A percentile compares a stretch with the other conserved stretches of the same genome.
These are phyloP conservation scores for Parietaria judaica DNA, from an alignment of 306 rosid species.

Conservation along the genomic window DNA sequence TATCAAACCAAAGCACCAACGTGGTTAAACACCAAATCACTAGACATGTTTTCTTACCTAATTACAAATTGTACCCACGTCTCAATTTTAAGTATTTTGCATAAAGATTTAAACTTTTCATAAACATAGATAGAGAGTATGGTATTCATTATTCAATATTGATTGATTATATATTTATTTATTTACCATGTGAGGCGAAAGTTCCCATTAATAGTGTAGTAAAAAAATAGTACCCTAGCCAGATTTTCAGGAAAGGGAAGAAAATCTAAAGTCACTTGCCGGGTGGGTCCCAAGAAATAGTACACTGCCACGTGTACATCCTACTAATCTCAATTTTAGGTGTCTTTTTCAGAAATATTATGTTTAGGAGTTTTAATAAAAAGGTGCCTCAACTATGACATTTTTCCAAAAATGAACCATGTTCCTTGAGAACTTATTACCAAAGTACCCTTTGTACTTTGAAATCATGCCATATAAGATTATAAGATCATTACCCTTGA, in stretches of 20 bases:
- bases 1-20: slow-evolving; percentile 5
- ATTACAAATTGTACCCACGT: slow-evolving; percentile 27
- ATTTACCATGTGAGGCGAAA: slow-evolving; percentile 19
- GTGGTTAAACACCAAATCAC: background rate
- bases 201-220: slow-evolving; percentile 38
- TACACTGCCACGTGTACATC: slow-evolving; percentile 35
- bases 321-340: background rate
- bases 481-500: too few relatives aligned
- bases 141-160: too few relatives aligned
- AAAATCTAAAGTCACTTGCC: slow-evolving; percentile 20
- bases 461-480: too few relatives aligned
- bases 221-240: slow-evolving; percentile 26
- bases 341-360: background rate
- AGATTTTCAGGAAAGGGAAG: slow-evolving; percentile 27
- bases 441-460: too few relatives aligned
- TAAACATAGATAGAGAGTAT: too few relatives aligned
- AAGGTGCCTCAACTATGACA: too few relatives aligned
- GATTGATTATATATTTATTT: background rate
- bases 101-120: background rate
- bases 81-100: slow-evolving; percentile 12
- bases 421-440: too few relatives aligned
- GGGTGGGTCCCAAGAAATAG: slow-evolving; percentile 26
- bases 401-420: too few relatives aligned
- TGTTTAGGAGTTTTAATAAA: too few relatives aligned
- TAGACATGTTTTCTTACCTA: background rate